phyloP scores from a whole-genome alignment of 148 eudicot genomes.

The Heliosperma pusillum region DNA sequence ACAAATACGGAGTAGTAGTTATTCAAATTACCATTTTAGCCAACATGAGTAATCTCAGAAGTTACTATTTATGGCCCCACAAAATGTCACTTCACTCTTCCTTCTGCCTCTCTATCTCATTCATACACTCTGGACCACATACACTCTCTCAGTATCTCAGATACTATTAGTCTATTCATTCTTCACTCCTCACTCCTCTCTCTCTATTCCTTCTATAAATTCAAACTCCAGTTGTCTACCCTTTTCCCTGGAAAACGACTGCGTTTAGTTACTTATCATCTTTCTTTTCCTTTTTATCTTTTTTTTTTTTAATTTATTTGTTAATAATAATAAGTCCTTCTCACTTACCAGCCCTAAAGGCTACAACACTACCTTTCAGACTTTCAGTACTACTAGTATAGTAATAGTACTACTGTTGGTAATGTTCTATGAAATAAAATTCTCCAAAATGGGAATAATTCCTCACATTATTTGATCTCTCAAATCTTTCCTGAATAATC shows the following conservation, averaged over 20 bases:
- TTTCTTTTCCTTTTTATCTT: background rate
- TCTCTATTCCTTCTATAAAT: background rate
- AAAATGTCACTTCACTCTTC: background rate
- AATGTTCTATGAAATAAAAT: background rate
- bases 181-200: background rate
- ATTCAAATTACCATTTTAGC: slow-evolving; percentile 21
- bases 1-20: no score
- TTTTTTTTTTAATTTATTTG: background rate
- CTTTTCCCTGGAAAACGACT: slow-evolving; percentile 18
- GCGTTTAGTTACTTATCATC: background rate
- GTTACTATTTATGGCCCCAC: slow-evolving; percentile 36
- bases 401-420: slow-evolving; percentile 13
- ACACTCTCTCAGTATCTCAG: slow-evolving; percentile 3
- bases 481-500: background rate
- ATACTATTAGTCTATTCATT: background rate
- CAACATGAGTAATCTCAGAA: slow-evolving; percentile 14
- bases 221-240: slow-evolving; percentile 18
- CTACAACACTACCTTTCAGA: background rate
- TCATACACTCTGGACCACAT: slow-evolving; percentile 23
- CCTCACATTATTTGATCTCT: background rate
- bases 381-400: background rate
- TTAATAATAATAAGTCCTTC: background rate
- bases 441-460: slow-evolving; percentile 8
- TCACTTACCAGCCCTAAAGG: slow-evolving; percentile 20
- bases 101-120: background rate